Percentiles rank a stretch among this genome's conserved stretches.
phyloP scores from a whole-genome alignment of 73 alveolate species.

The Tetrahymena elliotti region DNA sequence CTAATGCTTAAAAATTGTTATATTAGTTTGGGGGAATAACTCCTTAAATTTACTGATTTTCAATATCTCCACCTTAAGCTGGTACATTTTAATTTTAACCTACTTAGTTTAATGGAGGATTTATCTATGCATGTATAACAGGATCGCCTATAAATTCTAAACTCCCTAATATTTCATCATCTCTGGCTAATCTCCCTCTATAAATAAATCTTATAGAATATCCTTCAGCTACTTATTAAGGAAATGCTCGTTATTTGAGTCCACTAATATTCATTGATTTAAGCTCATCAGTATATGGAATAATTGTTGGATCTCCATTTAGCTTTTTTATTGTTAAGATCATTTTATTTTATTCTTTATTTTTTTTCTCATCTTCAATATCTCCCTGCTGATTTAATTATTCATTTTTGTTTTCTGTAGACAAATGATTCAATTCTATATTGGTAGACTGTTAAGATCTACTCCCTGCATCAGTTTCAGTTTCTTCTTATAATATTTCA shows the following conservation, averaged over 20 bases:
- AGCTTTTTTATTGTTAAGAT: not conserved
- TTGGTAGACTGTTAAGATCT: not conserved
- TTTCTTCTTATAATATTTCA: not conserved
- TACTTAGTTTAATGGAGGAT: not conserved
- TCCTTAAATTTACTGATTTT: not conserved
- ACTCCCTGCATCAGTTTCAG: not conserved
- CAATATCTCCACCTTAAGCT: not conserved
- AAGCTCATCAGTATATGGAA: not conserved
- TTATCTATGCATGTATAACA: not conserved
- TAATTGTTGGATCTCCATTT: not conserved
- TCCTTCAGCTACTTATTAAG: not conserved
- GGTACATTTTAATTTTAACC: not conserved
- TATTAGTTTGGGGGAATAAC: not conserved
- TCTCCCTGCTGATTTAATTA: not conserved
- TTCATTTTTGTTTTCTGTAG: not conserved
- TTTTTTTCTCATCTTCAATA: not conserved
- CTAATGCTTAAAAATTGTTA: not conserved
- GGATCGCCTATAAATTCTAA: not conserved
- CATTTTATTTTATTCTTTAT: not conserved
- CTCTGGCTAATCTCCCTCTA: not conserved
- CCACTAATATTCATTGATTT: not conserved
- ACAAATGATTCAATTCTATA: not conserved
- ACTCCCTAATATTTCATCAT: not conserved
- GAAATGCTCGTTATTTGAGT: not conserved
- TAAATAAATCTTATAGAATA: not conserved